Base-by-base conservation (phyloP, 352 stramenopile genomes). In the Phytophthora pinifolia region DNA sequence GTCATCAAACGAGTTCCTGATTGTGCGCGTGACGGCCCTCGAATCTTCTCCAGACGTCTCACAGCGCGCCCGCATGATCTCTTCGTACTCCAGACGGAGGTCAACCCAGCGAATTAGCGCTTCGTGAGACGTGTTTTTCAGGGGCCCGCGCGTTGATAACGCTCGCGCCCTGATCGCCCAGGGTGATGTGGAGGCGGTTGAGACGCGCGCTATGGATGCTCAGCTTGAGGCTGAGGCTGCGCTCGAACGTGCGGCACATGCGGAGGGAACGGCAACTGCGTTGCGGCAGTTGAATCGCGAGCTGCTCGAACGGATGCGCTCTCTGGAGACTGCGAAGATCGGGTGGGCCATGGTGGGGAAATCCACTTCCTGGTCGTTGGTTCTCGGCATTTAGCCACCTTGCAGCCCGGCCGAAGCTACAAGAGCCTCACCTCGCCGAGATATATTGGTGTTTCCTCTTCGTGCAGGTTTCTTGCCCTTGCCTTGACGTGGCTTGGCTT, bases 41-140 rank as follows among this genome's bases (percentile, higher is more conserved):
- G 42, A 6, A 17, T 55, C 54, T 31, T 54, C 45, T 15, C 37
- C 54, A 20, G 54, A 55, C 13, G 46, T 36, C 9, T 37, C 46
- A 32, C 46, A 52, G 46, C 54, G 46, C 54, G 46, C 54, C 31
- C 33, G 25, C 45, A 54, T 62, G 54, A 55, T 55, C 38, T 61
- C 14, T 45, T 61, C 44, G 45, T 62, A 50, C 22, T 55, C 54
- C 6, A 60, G 35, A 22, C 35, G 43, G 43, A 53, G 43, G 18
- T 60, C 42, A 14, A 62, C 54, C 45, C 54, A 62, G 3, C 54
- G 30, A 20, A 37, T 62, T 46, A 55, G 54, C 54, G 54, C 54
- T 60, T 60, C 52, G 4, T 60, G 52, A n/a, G 43, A 60, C 4
- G 33, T 59, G 20, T 59, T 39, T n/a, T n/a, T n/a, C n/a, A n/a